A percentile compares a stretch with the other conserved stretches of the same genome.
phyloP scores from a whole-genome alignment of 2,329 filamentous ascomycete species.

The Penicillium sp. region DNA sequence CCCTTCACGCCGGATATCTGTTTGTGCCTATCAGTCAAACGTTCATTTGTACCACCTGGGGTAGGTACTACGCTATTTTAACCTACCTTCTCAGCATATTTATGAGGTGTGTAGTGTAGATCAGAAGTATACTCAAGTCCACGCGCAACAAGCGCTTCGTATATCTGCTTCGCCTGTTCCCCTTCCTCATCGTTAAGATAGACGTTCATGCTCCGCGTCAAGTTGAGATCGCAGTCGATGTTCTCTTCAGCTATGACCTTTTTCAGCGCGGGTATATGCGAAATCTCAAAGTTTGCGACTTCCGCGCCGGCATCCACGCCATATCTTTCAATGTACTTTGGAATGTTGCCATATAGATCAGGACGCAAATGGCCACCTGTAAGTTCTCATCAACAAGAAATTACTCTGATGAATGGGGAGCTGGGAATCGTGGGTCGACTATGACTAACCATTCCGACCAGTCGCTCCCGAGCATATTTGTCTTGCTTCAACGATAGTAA shows the following conservation, averaged over 20 bases:
- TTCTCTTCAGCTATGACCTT: constrained; percentile 46
- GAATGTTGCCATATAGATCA: constrained; percentile 49
- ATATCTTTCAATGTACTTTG: constrained; percentile 41
- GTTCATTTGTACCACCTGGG: neutral
- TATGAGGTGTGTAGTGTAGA: constrained; percentile 32
- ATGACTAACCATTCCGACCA: constrained; percentile 47
- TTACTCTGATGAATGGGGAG: neutral
- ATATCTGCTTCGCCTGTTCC: constrained; percentile 32
- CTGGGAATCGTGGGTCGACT: neutral
- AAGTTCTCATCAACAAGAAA: neutral
- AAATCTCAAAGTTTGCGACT: constrained; percentile 48
- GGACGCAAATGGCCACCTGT: constrained; percentile 49
- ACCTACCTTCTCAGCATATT: constrained; percentile 37
- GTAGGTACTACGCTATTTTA: neutral
- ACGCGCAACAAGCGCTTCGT: constrained; percentile 36
- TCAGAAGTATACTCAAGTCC: constrained; percentile 38
- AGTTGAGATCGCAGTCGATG: constrained; percentile 52
- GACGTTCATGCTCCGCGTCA: constrained; percentile 50
- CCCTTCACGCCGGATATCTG: constrained; percentile 47
- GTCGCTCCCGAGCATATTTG: constrained; percentile 51
- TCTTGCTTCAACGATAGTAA: constrained; percentile 49
- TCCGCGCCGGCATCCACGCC: constrained; percentile 45
- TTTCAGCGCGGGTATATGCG: constrained; percentile 49
- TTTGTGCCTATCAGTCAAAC: neutral
- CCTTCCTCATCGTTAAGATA: constrained; percentile 43